Percentiles rank a stretch among this genome's conserved stretches.
phyloP scores from a whole-genome alignment of 371 early-diverging fungal genomes.

The Choanephora cucurbitarum region DNA sequence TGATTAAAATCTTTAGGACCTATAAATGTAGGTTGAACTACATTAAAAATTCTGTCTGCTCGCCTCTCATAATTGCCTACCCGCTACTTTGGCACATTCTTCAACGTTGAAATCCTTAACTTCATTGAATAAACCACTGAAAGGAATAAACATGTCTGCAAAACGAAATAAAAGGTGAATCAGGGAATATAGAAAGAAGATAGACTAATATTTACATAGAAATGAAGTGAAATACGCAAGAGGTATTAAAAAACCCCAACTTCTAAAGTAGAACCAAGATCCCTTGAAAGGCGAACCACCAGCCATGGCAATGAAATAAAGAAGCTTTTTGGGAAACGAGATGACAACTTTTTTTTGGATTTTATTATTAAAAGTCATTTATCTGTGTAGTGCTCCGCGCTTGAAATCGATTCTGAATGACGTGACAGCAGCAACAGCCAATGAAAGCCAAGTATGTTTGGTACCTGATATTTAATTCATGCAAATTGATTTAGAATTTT shows the following conservation, averaged over 20 bases:
- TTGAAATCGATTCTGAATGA: too few species aligned
- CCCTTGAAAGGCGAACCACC: slow-evolving; percentile 3
- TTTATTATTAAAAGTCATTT: too few species aligned
- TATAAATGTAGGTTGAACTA: neutral
- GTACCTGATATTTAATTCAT: too few species aligned
- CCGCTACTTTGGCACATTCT: slow-evolving; percentile 21
- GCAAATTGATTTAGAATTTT: too few species aligned
- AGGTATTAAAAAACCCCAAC: slow-evolving; percentile 15
- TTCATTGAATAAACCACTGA: slow-evolving; percentile 8
- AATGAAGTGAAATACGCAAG: slow-evolving; percentile 11
- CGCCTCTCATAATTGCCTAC: too few species aligned
- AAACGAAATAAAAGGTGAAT: neutral
- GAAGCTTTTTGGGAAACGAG: neutral
- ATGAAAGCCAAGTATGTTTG: too few species aligned
- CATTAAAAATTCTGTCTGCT: too few species aligned
- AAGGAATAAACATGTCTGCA: slow-evolving; percentile 8
- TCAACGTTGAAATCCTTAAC: slow-evolving; percentile 17
- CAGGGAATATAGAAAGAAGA: neutral
- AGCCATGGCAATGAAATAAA: neutral
- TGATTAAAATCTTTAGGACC: slow-evolving; percentile 29
- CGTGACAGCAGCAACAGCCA: too few species aligned
- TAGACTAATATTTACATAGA: slow-evolving; percentile 13
- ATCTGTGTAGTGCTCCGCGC: too few species aligned
- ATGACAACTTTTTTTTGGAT: neutral
- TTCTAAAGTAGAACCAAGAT: slow-evolving; percentile 24